Base-by-base conservation (phyloP, 257 asterid species). In the Lantana camara region DNA sequence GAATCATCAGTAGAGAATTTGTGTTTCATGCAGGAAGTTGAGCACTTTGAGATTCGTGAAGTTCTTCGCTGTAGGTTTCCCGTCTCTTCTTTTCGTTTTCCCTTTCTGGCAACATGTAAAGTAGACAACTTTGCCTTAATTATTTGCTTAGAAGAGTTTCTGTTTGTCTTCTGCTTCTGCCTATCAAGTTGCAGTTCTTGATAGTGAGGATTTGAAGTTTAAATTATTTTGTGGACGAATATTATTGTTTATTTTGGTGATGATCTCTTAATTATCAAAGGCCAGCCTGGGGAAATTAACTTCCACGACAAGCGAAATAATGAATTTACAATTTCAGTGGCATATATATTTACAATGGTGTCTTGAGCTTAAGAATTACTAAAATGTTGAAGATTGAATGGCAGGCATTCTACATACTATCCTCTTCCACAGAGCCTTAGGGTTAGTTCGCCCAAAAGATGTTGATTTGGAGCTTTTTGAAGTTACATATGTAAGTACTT, bases 361-460 rank as follows among this genome's bases (percentile, higher is more conserved):
- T 1, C 23, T 69, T 29, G 50, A 57, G 71, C 27, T 37, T 34
- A 48, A 69, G 38, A 21, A 56, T 57, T 73, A 22, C 75, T 73
- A 35, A 9, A 35, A 35, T 1, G 7, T 35, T 2, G 40, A 35
- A 7, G 11, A 38, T 69, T 75, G 62, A n/a, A 54, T 24, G 4
- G 11, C 40, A 35, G 4, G 9, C 40, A 35, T 7, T 35, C 40
- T 35, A 35, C 40, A 7, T 9, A 35, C 40, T 35, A 35, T 35
- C 7, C 40, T 35, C 40, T 35, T 35, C 81, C 89, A 90, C 58
- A 77, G 99, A 81, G 95, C 99, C 70, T 83, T 88, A 77, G 99
- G 99, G 63, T 78, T 94, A 27, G 85, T 94, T 66, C 95, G 95
- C 63, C 99, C 99, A 9, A 90, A 84, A 85, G 96, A 94, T 57